Base-by-base conservation (phyloP, 352 stramenopile species). In the Pythium brassicae region DNA sequence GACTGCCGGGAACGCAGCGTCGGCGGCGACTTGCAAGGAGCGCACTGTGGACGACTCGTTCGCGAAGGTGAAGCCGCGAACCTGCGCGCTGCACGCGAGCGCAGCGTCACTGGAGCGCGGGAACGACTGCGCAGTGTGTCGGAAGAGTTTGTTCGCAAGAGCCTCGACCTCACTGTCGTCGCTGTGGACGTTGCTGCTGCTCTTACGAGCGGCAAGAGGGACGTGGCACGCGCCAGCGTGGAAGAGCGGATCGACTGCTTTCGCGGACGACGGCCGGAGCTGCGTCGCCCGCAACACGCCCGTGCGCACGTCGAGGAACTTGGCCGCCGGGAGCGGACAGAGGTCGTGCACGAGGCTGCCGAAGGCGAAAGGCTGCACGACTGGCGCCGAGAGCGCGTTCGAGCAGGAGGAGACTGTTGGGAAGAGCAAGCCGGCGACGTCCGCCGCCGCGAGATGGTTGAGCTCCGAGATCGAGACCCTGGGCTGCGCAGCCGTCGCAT, bases 231-330 rank as follows among this genome's bases (percentile, higher is more conserved):
- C 20, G 5, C 49, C 56, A 22, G 56, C 56, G 37, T 62, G 56
- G 42, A 62, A 62, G 39, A 62, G 49, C 10, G 40, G 48, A 27
- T 53, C 53, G 5, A 9, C 20, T 34, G 22, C 43, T 47, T 47
- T 48, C 17, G 19, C 12, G 12, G 35, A 19, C 19, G 20, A 20
- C 34, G 27, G 7, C 17, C 19, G 50, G 14, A 4, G 32, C 25
- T 55, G 27, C 15, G 46, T 46, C 35, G 32, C 50, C 3, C 22
- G 39, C 20, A 56, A 37, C 15, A 56, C 50, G 19, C 50, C 50
- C 15, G 50, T 56, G 39, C 50, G 50, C 26, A 75, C 98, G 46
- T 92, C 79, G 14, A 93, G 37, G 27, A 93, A 89, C 50, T 88
- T 90, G 29, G 64, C 54, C 1, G 59, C 50, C 14, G 72, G 63